Conservation (phyloP, 345 rosid species). For the Cardamine chenopodiifolia region DNA sequence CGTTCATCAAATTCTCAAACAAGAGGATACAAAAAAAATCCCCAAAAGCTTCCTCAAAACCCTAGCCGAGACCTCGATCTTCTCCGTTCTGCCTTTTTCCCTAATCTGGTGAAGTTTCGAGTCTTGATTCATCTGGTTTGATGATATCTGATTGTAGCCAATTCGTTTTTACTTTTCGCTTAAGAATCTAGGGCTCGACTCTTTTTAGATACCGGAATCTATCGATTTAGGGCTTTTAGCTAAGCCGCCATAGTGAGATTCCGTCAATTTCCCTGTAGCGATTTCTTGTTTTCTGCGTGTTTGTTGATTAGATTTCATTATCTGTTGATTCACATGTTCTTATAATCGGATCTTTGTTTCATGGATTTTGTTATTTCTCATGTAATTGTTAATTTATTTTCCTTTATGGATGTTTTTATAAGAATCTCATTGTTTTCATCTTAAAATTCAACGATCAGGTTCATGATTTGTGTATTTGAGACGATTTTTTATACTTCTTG, state of each 20-base stretch:
- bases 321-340: background rate
- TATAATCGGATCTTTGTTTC: too few relatives aligned
- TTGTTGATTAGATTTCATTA: background rate
- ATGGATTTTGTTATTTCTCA: background rate
- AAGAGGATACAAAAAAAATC: background rate
- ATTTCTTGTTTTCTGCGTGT: background rate
- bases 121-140: background rate
- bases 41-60: constrained; percentile 21
- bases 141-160: background rate
- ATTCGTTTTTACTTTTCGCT: background rate
- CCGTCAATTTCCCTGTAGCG: too few relatives aligned
- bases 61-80: constrained; percentile 21
- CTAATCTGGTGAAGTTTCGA: constrained; percentile 14
- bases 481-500: background rate
- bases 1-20: background rate
- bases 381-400: background rate
- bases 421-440: background rate
- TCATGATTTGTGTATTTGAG: background rate
- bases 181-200: too few relatives aligned
- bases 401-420: too few relatives aligned
- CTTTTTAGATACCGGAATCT: background rate
- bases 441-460: background rate
- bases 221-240: background rate
- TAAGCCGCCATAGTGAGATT: too few relatives aligned
- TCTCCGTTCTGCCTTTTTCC: background rate